phyloP scores from a whole-genome alignment of 2,329 filamentous ascomycete species.

The Graphilbum sp. region DNA sequence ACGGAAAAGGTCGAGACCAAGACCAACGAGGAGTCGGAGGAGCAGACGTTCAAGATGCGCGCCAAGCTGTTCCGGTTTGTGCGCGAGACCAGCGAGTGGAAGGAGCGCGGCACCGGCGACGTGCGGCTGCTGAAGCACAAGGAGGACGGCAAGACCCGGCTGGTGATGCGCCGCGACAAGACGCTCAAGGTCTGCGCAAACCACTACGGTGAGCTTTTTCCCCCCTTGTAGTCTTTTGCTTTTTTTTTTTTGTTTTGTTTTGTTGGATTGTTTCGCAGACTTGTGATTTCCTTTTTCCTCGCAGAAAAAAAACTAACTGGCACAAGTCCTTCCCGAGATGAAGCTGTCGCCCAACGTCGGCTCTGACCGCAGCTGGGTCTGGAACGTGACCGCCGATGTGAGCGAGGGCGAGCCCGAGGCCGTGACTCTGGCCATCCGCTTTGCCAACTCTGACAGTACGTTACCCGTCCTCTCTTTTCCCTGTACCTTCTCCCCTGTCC shows the following conservation, averaged over 20 bases:
- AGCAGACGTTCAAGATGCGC: constrained; percentile 98
- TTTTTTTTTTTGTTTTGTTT: not conserved
- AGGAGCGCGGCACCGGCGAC: constrained; percentile 95
- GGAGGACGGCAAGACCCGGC: constrained; percentile 91
- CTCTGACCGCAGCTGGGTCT: constrained; percentile 97
- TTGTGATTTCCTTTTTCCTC: no score
- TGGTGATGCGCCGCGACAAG: constrained; percentile 99
- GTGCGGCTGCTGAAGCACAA: constrained; percentile 96
- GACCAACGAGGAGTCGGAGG: constrained; percentile 96
- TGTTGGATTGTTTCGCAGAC: no score
- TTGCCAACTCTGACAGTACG: constrained; percentile 93
- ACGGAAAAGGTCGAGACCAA: constrained; percentile 95
- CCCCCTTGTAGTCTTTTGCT: not conserved
- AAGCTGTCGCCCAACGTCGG: constrained; percentile 96
- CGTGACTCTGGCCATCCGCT: constrained; percentile 88
- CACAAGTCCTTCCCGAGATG: constrained; percentile 86
- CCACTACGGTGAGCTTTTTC: constrained; percentile 63
- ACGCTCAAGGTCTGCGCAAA: constrained; percentile 99
- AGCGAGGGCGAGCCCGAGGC: constrained; percentile 96
- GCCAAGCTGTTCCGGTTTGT: constrained; percentile 99
- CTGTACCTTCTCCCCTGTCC: no score
- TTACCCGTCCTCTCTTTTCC: constrained; percentile 15
- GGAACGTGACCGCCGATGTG: constrained; percentile 95
- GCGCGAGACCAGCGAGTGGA: constrained; percentile 86
- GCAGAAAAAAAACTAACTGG: not conserved